phyloP scores from a whole-genome alignment of 1,139 yeast species.

The Sugiyamaella novakii region DNA sequence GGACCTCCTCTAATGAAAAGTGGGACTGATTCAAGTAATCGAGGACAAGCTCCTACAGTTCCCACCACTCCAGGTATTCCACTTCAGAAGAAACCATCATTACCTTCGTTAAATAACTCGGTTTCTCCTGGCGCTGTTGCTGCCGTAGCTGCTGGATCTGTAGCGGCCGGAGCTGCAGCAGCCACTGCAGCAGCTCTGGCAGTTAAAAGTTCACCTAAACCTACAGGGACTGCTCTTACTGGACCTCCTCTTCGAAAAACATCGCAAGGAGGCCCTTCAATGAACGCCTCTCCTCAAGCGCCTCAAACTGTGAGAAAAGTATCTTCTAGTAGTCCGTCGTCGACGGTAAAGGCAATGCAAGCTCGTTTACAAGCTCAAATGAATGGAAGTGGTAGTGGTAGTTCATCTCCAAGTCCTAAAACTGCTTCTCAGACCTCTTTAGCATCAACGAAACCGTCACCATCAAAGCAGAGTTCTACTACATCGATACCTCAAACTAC shows the following conservation, averaged over 20 bases:
- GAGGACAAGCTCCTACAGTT: neutral
- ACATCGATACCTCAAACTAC: constrained; percentile 2
- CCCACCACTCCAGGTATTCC: neutral
- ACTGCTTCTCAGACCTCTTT: constrained; percentile 4
- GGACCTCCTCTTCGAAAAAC: constrained; percentile 6
- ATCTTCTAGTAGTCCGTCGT: constrained; percentile 14
- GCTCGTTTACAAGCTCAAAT: constrained; percentile 14
- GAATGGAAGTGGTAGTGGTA: constrained; percentile 3
- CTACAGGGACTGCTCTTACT: neutral
- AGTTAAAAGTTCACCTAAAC: neutral
- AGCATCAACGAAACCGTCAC: constrained; percentile 1
- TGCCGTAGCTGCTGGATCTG: constrained; percentile 12
- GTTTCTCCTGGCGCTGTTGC: constrained; percentile 8
- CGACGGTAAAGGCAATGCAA: constrained; percentile 18
- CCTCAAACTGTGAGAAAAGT: constrained; percentile 9
- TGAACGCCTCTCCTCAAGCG: neutral
- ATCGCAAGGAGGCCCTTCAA: constrained; percentile 2
- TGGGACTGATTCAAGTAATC: neutral
- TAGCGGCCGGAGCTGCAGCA: constrained; percentile 5
- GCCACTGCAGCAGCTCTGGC: constrained; percentile 13
- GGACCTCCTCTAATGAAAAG: neutral
- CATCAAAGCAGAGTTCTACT: constrained; percentile 1
- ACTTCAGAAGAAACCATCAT: constrained; percentile 7
- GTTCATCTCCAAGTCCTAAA: constrained; percentile 3
- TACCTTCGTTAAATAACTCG: constrained; percentile 1